Percentiles rank a stretch among this genome's conserved stretches.
Evolutionary conservation across 495 filamentous ascomycete species (phyloP).

Genomic region (Penicillium argentinense): DNA sequence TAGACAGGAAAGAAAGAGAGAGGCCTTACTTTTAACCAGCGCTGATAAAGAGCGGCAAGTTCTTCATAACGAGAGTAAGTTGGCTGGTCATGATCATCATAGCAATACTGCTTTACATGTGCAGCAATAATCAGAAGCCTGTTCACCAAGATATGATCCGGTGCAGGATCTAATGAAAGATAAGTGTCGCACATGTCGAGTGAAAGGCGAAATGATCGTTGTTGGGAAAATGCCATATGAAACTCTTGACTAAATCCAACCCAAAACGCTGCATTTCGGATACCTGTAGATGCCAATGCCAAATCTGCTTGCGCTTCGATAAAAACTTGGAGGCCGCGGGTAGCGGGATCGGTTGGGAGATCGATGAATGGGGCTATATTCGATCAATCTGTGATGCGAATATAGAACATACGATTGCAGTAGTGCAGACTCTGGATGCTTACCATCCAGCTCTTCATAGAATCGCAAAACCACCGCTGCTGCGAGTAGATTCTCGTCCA

Average conservation of each 20-base stretch:
- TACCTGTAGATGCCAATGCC: conserved; percentile 14
- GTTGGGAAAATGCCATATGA: conserved; percentile 32
- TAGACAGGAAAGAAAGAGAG: conserved; percentile 18
- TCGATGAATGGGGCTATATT: conserved; percentile 19
- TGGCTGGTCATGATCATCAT: conserved; percentile 12
- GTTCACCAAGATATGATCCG: conserved; percentile 29
- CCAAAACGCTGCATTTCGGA: conserved; percentile 32
- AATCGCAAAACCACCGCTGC: conserved; percentile 20
- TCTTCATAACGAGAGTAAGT: background rate
- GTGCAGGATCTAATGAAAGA: conserved; percentile 18
- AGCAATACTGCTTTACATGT: conserved; percentile 28
- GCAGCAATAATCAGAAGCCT: conserved; percentile 25
- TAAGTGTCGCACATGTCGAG: conserved; percentile 17
- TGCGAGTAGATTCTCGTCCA: conserved; percentile 25
- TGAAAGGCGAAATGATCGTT: conserved; percentile 22
- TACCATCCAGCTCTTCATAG: conserved; percentile 24
- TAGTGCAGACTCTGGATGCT: background rate
- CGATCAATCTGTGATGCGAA: background rate
- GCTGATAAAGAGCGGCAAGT: background rate
- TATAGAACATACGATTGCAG: background rate
- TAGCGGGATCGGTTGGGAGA: conserved; percentile 14
- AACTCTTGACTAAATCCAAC: conserved; percentile 36
- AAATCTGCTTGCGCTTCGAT: conserved; percentile 13
- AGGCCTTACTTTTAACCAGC: conserved; percentile 7
- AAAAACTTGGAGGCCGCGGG: conserved; percentile 23